These are phyloP conservation scores for Candida nonsorbophila DNA, from an alignment of 805 yeast species.

Conservation along the genomic window DNA sequence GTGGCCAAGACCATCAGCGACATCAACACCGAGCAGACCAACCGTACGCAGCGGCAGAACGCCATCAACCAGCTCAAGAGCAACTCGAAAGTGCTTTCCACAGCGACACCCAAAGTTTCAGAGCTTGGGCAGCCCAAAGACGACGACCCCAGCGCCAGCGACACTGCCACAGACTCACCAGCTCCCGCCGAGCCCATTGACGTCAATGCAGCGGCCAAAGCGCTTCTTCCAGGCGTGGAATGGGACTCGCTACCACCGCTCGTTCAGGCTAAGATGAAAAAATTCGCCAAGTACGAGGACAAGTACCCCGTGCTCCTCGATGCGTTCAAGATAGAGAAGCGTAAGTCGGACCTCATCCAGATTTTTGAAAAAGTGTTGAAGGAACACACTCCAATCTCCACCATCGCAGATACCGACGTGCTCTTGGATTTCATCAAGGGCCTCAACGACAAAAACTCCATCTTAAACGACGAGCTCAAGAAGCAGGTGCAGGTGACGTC, in stretches of 20 bases:
- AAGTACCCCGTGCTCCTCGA: slow-evolving; percentile 81
- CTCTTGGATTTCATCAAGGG: slow-evolving; percentile 67
- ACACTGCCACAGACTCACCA: slow-evolving; percentile 1
- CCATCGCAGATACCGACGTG: slow-evolving; percentile 66
- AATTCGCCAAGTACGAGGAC: slow-evolving; percentile 81
- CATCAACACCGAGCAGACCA: slow-evolving; percentile 14
- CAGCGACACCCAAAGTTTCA: slow-evolving; percentile 43
- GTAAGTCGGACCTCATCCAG: slow-evolving; percentile 52
- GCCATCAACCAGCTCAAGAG: slow-evolving; percentile 28
- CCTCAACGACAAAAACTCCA: slow-evolving; percentile 50
- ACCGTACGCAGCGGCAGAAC: slow-evolving; percentile 5
- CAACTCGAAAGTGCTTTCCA: slow-evolving; percentile 27
- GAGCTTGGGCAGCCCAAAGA: slow-evolving; percentile 46
- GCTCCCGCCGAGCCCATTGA: background rate
- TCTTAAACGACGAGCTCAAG: slow-evolving; percentile 64
- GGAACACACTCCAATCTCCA: slow-evolving; percentile 77
- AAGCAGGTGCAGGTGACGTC: slow-evolving; percentile 31
- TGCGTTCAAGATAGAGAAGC: slow-evolving; percentile 81
- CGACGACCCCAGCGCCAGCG: slow-evolving; percentile 14
- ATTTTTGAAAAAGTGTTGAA: slow-evolving; percentile 64
- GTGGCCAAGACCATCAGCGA: slow-evolving; percentile 41
- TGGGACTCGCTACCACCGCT: slow-evolving; percentile 49
- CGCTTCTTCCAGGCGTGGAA: slow-evolving; percentile 15
- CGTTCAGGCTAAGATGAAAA: slow-evolving; percentile 58
- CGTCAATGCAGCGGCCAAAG: slow-evolving; percentile 1